A percentile compares a stretch with the other conserved stretches of the same genome.
phyloP scores from a whole-genome alignment of 345 rosid genomes.

The Capsella bursapastoris region DNA sequence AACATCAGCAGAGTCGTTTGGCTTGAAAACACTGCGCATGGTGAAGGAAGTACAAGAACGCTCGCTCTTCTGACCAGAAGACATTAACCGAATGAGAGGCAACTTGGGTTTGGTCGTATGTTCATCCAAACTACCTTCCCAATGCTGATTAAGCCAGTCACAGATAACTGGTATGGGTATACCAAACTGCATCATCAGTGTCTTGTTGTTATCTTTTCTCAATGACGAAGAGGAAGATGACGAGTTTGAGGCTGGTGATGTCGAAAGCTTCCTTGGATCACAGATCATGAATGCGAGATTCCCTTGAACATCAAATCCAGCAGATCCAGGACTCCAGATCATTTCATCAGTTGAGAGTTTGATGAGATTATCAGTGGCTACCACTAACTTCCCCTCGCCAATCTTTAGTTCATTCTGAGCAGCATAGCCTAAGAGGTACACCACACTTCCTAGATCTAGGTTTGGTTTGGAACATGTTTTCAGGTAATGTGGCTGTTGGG shows the following conservation, averaged over 20 bases:
- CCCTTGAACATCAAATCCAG: slow-evolving; percentile 91
- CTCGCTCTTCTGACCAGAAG: slow-evolving; percentile 88
- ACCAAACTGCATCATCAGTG: slow-evolving; percentile 80
- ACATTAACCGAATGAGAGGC: slow-evolving; percentile 87
- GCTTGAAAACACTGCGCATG: slow-evolving; percentile 77
- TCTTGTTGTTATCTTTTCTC: slow-evolving; percentile 59
- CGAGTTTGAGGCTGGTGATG: slow-evolving; percentile 81
- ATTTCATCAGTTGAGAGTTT: slow-evolving; percentile 85
- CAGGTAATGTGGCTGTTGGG: slow-evolving; percentile 77
- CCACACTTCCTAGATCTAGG: slow-evolving; percentile 74
- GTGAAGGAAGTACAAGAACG: slow-evolving; percentile 89
- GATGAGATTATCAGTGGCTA: slow-evolving; percentile 92
- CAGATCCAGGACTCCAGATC: slow-evolving; percentile 85
- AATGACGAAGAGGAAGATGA: slow-evolving; percentile 65
- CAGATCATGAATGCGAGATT: slow-evolving; percentile 97
- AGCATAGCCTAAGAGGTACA: slow-evolving; percentile 73
- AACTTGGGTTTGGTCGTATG: slow-evolving; percentile 76
- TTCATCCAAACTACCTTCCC: slow-evolving; percentile 97
- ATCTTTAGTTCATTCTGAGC: slow-evolving; percentile 66
- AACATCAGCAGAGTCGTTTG: slow-evolving; percentile 54
- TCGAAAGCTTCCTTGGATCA: slow-evolving; percentile 94
- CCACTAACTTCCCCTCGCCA: slow-evolving; percentile 90
- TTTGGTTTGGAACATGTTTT: slow-evolving; percentile 84
- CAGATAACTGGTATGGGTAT: slow-evolving; percentile 90
- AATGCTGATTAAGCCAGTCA: slow-evolving; percentile 97